Percentiles rank a stretch among this genome's conserved stretches.
Conservation (phyloP, 1,139 yeast genomes). For the Sugiyamaella japonica region DNA sequence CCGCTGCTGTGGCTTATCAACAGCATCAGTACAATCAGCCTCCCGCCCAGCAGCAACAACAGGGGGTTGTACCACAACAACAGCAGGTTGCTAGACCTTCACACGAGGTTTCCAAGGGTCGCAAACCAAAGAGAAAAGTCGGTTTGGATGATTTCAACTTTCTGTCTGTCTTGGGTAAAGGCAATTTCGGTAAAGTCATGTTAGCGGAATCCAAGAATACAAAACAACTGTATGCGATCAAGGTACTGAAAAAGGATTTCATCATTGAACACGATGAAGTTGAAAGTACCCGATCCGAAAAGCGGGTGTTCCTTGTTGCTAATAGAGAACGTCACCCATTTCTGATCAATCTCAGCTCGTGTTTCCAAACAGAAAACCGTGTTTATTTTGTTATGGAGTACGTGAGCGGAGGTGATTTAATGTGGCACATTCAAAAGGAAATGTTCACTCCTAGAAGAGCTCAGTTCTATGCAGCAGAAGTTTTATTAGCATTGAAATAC, state of each 20-base stretch:
- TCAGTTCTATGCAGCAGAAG: constrained; percentile 96
- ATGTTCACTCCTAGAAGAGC: constrained; percentile 89
- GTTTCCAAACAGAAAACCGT: constrained; percentile 97
- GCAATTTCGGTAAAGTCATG: constrained; percentile 97
- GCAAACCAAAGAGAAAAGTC: constrained; percentile 54
- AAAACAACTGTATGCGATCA: constrained; percentile 82
- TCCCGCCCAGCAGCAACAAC: constrained; percentile 25
- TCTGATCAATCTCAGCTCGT: constrained; percentile 83
- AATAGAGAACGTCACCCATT: constrained; percentile 92
- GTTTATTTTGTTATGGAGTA: constrained; percentile 98
- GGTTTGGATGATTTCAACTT: constrained; percentile 95
- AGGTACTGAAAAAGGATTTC: constrained; percentile 91
- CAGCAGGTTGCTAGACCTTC: constrained; percentile 21
- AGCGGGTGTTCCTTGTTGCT: constrained; percentile 87
- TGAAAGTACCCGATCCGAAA: constrained; percentile 90
- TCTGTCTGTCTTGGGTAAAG: constrained; percentile 92
- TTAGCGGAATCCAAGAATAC: constrained; percentile 88
- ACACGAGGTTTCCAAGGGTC: background rate
- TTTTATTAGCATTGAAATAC: constrained; percentile 81
- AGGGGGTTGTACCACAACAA: constrained; percentile 1
- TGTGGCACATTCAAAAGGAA: constrained; percentile 98
- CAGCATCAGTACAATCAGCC: constrained; percentile 9
- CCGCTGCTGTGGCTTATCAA: constrained; percentile 11
- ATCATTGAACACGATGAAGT: constrained; percentile 95
- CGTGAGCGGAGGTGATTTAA: constrained; percentile 95